A percentile compares a stretch with the other conserved stretches of the same genome.
phyloP scores from a whole-genome alignment of 177 flowering plant genomes.

The Vitis hybrid region DNA sequence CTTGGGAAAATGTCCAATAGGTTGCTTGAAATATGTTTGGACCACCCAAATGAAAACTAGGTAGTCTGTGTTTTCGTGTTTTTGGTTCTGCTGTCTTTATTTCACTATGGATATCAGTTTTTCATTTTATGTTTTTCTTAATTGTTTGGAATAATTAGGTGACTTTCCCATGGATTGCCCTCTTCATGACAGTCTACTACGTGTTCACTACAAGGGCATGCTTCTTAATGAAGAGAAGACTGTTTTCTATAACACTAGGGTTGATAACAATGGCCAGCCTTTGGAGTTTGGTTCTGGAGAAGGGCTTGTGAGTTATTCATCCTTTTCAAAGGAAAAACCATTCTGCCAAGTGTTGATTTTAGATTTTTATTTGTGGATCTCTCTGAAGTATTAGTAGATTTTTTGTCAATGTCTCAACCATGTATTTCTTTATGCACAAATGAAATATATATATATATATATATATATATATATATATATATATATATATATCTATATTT shows the following conservation, averaged over 20 bases:
- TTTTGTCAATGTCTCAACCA: not conserved
- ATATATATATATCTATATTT: not conserved
- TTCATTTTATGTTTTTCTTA: not conserved
- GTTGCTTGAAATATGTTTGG: too few species aligned
- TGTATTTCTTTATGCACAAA: not conserved
- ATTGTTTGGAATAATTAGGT: constrained; percentile 43
- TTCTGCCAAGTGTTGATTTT: not conserved
- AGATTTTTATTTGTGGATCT: not conserved
- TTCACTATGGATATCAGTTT: too few species aligned
- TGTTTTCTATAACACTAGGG: constrained; percentile 81
- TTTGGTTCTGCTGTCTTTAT: too few species aligned
- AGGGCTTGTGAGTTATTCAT: constrained; percentile 76
- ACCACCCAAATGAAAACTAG: too few species aligned
- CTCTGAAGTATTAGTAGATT: not conserved
- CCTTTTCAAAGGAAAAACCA: not conserved
- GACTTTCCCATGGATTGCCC: constrained; percentile 99
- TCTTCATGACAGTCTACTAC: constrained; percentile 89
- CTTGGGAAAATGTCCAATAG: too few species aligned
- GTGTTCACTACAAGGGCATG: constrained; percentile 87
- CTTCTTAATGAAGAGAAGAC: constrained; percentile 72
- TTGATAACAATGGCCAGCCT: constrained; percentile 84
- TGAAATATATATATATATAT: not conserved
- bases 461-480: not conserved
- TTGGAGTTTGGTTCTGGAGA: constrained; percentile 97
- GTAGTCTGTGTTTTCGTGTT: too few species aligned